Evolutionary conservation across 2,329 filamentous ascomycete species (phyloP).

Genomic region (Plectosphaerella plurivora): DNA sequence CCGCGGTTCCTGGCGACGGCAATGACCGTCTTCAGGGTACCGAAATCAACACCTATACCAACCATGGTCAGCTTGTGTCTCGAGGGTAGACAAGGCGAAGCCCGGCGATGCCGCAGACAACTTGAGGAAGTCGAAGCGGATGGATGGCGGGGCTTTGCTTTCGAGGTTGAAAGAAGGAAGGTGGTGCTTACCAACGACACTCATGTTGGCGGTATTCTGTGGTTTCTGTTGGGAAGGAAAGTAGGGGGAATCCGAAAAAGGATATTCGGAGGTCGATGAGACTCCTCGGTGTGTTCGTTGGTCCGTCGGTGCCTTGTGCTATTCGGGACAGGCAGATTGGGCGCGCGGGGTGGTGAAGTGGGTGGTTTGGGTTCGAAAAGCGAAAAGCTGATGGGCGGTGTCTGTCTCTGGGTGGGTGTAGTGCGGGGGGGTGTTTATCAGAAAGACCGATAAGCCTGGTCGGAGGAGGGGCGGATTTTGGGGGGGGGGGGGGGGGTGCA

Average conservation of each 20-base stretch:
- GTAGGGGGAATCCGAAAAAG: conserved; percentile 6
- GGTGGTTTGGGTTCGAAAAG: neutral
- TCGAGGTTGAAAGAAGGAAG: conserved; percentile 8
- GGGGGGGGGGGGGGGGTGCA: neutral
- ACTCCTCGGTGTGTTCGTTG: neutral
- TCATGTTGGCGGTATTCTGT: conserved; percentile 39
- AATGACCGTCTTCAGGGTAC: conserved; percentile 94
- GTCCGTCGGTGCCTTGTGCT: neutral
- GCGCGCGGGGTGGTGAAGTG: neutral
- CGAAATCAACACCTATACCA: conserved; percentile 79
- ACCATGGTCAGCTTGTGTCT: neutral
- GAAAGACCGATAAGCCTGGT: too few relatives aligned
- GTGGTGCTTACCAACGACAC: conserved; percentile 46
- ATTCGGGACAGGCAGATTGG: neutral
- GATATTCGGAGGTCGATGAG: neutral
- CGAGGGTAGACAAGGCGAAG: too few relatives aligned
- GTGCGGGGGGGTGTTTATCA: neutral
- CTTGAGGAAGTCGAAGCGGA: neutral
- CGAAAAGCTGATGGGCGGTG: neutral
- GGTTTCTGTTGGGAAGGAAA: conserved; percentile 6
- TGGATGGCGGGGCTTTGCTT: neutral
- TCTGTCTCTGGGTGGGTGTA: neutral
- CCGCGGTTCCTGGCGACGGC: conserved; percentile 97
- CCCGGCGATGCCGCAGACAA: too few relatives aligned
- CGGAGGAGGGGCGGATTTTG: too few relatives aligned